A percentile compares a stretch with the other conserved stretches of the same genome.
phyloP scores from a whole-genome alignment of 129 eudicot genomes.

The Logfia minima region DNA sequence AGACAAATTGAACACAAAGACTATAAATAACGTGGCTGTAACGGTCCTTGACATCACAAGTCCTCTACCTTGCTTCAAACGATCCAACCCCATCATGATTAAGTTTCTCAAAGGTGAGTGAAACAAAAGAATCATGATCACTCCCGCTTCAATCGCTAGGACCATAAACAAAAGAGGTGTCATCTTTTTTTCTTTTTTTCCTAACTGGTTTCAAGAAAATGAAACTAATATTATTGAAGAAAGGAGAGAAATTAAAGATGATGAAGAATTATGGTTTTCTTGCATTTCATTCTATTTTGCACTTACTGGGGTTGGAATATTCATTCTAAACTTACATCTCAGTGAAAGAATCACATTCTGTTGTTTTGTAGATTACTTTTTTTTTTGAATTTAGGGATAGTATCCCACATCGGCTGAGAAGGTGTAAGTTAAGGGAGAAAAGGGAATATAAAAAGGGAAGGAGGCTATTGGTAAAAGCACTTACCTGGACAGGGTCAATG shows the following conservation, averaged over 20 bases:
- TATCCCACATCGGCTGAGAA: neutral
- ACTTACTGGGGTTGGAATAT: conserved; percentile 3
- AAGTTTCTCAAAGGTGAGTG: conserved; percentile 69
- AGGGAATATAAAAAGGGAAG: neutral
- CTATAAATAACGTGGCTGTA: conserved; percentile 46
- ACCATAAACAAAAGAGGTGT: conserved; percentile 55
- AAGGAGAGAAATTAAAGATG: neutral
- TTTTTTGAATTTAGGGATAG: neutral
- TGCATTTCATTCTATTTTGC: conserved; percentile 25
- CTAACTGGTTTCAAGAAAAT: neutral
- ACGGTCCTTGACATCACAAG: conserved; percentile 56
- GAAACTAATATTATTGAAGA: neutral
- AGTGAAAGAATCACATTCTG: conserved; percentile 35
- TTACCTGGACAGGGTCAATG: conserved; percentile 10
- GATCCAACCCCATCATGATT: conserved; percentile 49
- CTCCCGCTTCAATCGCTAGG: conserved; percentile 42
- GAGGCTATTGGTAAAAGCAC: neutral
- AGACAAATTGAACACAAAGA: conserved; percentile 45
- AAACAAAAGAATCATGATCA: conserved; percentile 59
- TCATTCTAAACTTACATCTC: conserved; percentile 30
- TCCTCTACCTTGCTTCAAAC: conserved; percentile 65
- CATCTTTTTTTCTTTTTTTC: conserved; percentile 31
- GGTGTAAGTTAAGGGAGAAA: neutral
- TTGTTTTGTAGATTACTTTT: conserved; percentile 22
- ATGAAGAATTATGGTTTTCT: conserved; percentile 9